phyloP scores from a whole-genome alignment of 768 basidiomycete genomes.

The Tricholomella constricta region DNA sequence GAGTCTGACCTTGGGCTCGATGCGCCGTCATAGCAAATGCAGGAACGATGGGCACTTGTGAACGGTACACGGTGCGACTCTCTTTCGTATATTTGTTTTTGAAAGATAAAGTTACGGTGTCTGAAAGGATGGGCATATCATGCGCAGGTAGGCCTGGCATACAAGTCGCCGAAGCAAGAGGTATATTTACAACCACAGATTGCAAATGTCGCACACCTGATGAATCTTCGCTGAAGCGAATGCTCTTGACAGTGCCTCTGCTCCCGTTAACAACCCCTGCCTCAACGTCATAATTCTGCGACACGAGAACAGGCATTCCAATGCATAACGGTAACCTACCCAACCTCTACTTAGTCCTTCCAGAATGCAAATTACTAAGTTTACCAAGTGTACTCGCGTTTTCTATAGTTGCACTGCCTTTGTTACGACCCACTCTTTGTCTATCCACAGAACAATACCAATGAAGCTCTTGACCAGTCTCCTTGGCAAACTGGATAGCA shows the following conservation, averaged over 20 bases:
- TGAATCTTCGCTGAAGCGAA: conserved; percentile 19
- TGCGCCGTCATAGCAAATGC: conserved; percentile 32
- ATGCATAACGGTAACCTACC: conserved; percentile 20
- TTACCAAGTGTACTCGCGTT: conserved; percentile 1
- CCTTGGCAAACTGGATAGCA: neutral
- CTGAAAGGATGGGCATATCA: conserved; percentile 18
- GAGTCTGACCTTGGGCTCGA: conserved; percentile 31
- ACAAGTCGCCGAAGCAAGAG: neutral
- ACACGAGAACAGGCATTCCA: conserved; percentile 35
- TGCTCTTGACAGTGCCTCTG: conserved; percentile 15
- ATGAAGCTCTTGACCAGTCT: neutral
- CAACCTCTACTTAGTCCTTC: neutral
- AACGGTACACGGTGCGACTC: conserved; percentile 4
- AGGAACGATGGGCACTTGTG: conserved; percentile 30
- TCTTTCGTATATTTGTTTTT: conserved; percentile 15
- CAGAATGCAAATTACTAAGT: neutral
- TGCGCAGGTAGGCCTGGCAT: neutral
- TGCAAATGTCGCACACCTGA: conserved; percentile 16
- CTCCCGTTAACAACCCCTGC: conserved; percentile 33
- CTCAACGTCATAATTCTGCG: conserved; percentile 32
- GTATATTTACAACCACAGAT: conserved; percentile 27
- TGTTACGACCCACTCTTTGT: neutral
- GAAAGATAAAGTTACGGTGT: conserved; percentile 22
- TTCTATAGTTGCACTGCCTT: neutral
- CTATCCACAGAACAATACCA: conserved; percentile 14